Base-by-base conservation (phyloP, 805 yeast genomes). In the Kazachstania taianensis region DNA sequence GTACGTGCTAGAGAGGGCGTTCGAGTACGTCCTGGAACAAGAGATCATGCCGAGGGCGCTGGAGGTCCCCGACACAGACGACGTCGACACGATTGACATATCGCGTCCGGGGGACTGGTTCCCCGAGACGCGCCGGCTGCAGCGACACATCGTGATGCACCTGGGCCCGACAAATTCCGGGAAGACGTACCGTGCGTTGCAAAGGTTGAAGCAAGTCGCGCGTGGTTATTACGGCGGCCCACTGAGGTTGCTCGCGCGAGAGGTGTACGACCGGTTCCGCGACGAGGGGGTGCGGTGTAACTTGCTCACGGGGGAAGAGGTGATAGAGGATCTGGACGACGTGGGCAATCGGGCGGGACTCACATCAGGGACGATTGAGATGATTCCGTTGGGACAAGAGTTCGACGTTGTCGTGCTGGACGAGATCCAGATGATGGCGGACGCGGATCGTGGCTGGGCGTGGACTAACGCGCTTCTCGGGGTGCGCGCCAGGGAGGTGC, bases 161-260 rank as follows among this genome's bases (percentile, higher is more conserved):
- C 83, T 92, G 8, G 99, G 99, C 0, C 98, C 99, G 1, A 92
- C 99, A 0, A 92, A 92, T 55, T 78, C 92, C 45, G 99, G 99
- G 9, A 92, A 92, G 51, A 92, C 97, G 0, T 82, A 83, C 52
- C 70, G 73, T 32, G 94, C 97, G 0, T 61, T 92, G 31, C 67
- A 80, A 48, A 68, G 75, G 37, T 65, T 92, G 33, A 76, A 76
- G 46, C 49, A 57, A 15, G 75, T 85, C 12, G 66, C 74, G 22
- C 69, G 76, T 14, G 98, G 98, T 0, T 82, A 81, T 45, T 92
- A 79, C 59, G 97, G 97, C 0, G 97, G 97, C 1, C 99, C 99
- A 0, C 62, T 92, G 32, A 67, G 99, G 41, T 65, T 92, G 38
- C 65, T 92, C 35, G 98, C 97, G 0, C 66, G 96, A 41, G 99